A percentile compares a stretch with the other conserved stretches of the same genome.
These are phyloP conservation scores for Exserohilum turcica DNA, from an alignment of 2,329 filamentous ascomycete species.

Conservation along the genomic window DNA sequence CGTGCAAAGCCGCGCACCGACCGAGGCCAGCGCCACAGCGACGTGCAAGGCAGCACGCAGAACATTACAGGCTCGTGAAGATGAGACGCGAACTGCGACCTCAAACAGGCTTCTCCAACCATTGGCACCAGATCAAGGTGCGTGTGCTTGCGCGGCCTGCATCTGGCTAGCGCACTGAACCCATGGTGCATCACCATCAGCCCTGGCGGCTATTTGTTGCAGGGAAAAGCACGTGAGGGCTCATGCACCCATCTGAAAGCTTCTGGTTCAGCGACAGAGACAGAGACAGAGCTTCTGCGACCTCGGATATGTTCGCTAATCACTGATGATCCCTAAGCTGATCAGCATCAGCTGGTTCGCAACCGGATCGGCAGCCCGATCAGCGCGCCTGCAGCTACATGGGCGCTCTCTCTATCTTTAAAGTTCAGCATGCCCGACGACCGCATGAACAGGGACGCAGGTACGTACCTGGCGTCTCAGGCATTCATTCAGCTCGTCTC, in stretches of 20 bases:
- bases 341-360: too few relatives aligned
- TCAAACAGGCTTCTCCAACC: not conserved
- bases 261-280: too few relatives aligned
- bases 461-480: not conserved
- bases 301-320: not conserved
- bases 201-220: not conserved
- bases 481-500: not conserved
- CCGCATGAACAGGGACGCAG: not conserved
- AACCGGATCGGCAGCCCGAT: not conserved
- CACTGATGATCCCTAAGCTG: not conserved
- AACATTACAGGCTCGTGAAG: not conserved
- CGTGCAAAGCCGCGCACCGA: not conserved
- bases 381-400: not conserved
- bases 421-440: not conserved
- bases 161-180: not conserved
- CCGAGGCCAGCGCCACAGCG: not conserved
- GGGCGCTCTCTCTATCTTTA: not conserved
- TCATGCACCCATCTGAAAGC: not conserved
- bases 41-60: not conserved
- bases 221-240: not conserved
- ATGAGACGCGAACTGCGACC: not conserved
- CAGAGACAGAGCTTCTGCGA: not conserved
- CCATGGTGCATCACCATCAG: not conserved
- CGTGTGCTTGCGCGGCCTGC: conserved; percentile 5
- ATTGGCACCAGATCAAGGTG: not conserved